Conservation (phyloP, 75 land plant species). For the Ceratopteris richardii region DNA sequence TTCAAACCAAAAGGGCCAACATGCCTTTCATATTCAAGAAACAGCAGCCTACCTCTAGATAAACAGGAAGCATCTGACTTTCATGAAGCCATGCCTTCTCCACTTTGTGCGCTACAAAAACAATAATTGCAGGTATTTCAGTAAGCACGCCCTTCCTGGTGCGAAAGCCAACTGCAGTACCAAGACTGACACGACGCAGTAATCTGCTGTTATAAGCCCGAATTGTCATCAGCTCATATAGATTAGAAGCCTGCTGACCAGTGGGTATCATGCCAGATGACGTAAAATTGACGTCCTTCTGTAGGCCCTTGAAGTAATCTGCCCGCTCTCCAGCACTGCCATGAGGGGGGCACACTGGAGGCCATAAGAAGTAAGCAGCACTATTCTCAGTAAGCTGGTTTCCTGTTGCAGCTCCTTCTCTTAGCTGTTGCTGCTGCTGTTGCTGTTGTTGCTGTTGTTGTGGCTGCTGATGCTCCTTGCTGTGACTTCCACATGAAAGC, state of each 20-base stretch:
- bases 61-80: constrained; percentile 8
- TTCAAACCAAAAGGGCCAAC: too few relatives aligned
- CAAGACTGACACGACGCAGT: constrained; percentile 9
- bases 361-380: constrained; percentile 12
- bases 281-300: constrained; percentile 9
- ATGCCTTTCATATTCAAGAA: too few relatives aligned
- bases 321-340: constrained; percentile 9
- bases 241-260: constrained; percentile 11
- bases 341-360: constrained; percentile 1
- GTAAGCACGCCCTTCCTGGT: constrained; percentile 11
- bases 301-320: constrained; percentile 7
- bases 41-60: constrained; percentile 3
- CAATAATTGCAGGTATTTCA: constrained; percentile 9
- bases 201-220: constrained; percentile 11
- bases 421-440: neutral
- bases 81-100: constrained; percentile 16
- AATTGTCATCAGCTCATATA: constrained; percentile 12
- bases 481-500: too few relatives aligned
- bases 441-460: too few relatives aligned
- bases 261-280: neutral
- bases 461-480: too few relatives aligned
- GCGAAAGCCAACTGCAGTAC: constrained; percentile 14
- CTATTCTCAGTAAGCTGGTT: constrained; percentile 3
- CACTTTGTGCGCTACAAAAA: constrained; percentile 9
- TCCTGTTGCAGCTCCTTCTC: neutral